Conservation (phyloP, 441 rosid genomes). For the Macaranga tanarius region DNA sequence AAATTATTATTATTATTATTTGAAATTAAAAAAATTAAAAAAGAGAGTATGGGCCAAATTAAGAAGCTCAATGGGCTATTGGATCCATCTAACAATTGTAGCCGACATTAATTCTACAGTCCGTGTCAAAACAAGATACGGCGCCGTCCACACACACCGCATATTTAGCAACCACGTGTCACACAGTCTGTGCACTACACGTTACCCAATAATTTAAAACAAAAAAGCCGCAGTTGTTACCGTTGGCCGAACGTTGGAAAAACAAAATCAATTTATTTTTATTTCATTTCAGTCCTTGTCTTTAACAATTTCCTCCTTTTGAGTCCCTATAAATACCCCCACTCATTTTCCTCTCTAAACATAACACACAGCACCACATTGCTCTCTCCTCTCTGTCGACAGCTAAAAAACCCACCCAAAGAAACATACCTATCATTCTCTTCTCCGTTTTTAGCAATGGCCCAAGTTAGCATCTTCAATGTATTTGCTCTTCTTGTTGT, state of each 20-base stretch:
- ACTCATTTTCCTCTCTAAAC: neutral
- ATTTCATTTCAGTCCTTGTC: conserved; percentile 1
- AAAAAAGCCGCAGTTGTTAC: neutral
- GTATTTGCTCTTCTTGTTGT: conserved; percentile 1
- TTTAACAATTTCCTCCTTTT: neutral
- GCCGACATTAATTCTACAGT: neutral
- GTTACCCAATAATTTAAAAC: neutral
- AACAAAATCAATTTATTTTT: too few species aligned
- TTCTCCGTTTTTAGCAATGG: neutral
- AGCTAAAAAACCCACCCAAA: neutral
- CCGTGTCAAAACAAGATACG: neutral
- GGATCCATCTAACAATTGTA: neutral
- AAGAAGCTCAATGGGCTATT: neutral
- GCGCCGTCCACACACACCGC: neutral
- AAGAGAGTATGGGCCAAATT: neutral
- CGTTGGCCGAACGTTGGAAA: conserved; percentile 12
- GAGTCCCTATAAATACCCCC: conserved; percentile 10
- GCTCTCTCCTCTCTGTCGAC: neutral
- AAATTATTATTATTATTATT: too few species aligned
- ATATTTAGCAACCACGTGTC: neutral
- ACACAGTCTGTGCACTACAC: neutral
- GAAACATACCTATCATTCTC: neutral
- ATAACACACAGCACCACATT: neutral
- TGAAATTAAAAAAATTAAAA: too few species aligned
- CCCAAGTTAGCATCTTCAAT: conserved; percentile 15